Percentiles rank a stretch among this genome's conserved stretches.
Conservation (phyloP, 2,329 filamentous ascomycete species). For the Apiospora arundinis region DNA sequence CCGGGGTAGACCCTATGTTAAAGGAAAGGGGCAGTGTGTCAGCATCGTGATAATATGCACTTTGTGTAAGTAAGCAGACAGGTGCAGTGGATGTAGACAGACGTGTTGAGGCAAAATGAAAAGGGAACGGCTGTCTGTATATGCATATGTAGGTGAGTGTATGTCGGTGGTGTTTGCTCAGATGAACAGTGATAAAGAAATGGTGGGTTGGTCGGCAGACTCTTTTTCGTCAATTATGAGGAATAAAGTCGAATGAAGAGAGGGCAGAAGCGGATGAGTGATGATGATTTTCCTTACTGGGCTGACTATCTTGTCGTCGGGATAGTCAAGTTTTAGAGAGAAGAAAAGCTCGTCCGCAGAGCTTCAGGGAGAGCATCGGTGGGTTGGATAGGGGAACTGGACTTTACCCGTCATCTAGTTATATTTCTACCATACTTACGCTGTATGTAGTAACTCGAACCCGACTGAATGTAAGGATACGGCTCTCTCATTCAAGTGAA, state of each 20-base stretch:
- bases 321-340: background rate
- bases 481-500: background rate
- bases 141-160: too few species aligned
- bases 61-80: background rate
- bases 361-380: background rate
- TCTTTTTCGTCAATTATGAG: background rate
- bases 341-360: background rate
- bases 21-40: background rate
- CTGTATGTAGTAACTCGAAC: background rate
- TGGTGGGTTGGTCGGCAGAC: too few species aligned
- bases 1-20: conserved; percentile 76
- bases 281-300: background rate
- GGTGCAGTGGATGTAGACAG: background rate
- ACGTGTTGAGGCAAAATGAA: background rate
- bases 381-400: background rate
- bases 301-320: background rate
- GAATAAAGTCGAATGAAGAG: background rate
- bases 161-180: too few species aligned
- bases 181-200: too few species aligned
- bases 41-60: background rate
- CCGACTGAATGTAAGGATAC: too few species aligned
- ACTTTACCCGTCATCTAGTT: background rate
- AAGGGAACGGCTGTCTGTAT: background rate
- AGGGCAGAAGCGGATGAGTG: background rate
- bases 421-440: background rate